phyloP scores from a whole-genome alignment of 371 early-diverging fungal species.

The Smittium mucronatum region DNA sequence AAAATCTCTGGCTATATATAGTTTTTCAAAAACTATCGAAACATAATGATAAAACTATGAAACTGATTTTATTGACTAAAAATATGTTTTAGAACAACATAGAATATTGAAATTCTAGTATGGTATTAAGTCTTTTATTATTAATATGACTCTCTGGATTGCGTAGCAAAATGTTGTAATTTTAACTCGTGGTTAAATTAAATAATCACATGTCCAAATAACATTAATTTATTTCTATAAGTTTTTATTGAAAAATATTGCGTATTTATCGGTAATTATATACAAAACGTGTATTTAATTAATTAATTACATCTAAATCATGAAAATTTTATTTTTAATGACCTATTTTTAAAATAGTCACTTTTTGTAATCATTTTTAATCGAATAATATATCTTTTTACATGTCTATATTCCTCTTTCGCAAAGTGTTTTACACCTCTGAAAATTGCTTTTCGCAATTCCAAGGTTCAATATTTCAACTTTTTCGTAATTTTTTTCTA shows the following conservation, averaged over 20 bases:
- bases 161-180: conserved; percentile 8
- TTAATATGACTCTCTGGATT: background rate
- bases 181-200: conserved; percentile 4
- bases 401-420: too few relatives aligned
- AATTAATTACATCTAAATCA: background rate
- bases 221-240: conserved; percentile 4
- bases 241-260: background rate
- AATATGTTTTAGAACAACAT: background rate
- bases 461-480: too few relatives aligned
- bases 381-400: too few relatives aligned
- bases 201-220: background rate
- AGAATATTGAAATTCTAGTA: conserved; percentile 2
- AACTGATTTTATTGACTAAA: background rate
- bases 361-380: too few relatives aligned
- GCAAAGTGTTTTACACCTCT: too few relatives aligned
- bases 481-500: too few relatives aligned
- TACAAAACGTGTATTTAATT: conserved; percentile 9
- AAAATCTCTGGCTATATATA: conserved; percentile 5
- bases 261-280: background rate
- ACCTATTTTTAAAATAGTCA: too few relatives aligned
- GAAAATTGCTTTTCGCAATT: too few relatives aligned
- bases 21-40: background rate
- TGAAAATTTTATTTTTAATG: too few relatives aligned
- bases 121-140: conserved; percentile 3
- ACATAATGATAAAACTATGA: background rate